These are phyloP conservation scores for Penicillium frequentans DNA, from an alignment of 2,329 filamentous ascomycete species.

Conservation along the genomic window DNA sequence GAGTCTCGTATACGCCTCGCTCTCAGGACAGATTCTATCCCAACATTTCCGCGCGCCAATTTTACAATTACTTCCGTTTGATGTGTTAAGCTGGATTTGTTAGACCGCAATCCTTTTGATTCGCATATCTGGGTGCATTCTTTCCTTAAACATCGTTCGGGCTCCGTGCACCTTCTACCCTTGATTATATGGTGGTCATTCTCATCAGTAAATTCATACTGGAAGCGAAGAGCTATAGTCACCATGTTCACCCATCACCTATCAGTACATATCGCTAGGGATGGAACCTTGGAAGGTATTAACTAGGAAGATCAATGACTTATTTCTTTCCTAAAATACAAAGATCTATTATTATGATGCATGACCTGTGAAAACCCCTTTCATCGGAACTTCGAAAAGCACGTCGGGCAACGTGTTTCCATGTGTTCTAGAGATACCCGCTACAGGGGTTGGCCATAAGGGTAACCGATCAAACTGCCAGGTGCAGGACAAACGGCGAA, in stretches of 20 bases:
- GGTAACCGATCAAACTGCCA: too few species aligned
- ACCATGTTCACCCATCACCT: not conserved
- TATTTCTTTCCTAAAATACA: not conserved
- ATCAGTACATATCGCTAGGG: not conserved
- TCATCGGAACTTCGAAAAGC: too few species aligned
- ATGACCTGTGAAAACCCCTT: not conserved
- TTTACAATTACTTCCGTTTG: not conserved
- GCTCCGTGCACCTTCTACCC: not conserved
- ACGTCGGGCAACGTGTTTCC: too few species aligned
- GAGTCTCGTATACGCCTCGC: not conserved
- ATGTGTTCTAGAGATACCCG: too few species aligned
- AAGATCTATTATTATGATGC: not conserved
- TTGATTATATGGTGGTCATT: not conserved
- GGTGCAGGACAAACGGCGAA: too few species aligned
- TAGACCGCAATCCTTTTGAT: not conserved
- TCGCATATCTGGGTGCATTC: not conserved
- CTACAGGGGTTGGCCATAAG: too few species aligned
- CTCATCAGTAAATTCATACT: not conserved
- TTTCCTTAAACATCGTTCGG: not conserved
- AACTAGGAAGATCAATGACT: not conserved
- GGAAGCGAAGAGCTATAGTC: not conserved
- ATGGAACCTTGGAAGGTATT: not conserved
- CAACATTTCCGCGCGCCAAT: not conserved
- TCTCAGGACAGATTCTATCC: not conserved
- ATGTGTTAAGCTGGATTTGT: not conserved